Base-by-base conservation (phyloP, 805 yeast genomes). In the Komagataella ulmi region DNA sequence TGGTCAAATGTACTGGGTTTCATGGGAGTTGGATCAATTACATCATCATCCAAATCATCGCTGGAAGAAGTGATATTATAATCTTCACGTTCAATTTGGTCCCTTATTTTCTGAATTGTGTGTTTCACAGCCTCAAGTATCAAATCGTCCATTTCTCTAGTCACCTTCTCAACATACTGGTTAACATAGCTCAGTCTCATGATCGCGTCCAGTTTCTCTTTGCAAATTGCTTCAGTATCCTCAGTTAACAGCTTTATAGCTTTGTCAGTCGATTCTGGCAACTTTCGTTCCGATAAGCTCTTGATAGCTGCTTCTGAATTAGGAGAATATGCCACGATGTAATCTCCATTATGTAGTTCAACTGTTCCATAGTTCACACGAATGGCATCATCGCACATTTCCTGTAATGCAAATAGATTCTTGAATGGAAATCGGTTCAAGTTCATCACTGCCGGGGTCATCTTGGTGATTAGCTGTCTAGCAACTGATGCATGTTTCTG, bases 341-440 rank as follows among this genome's bases (percentile, higher is more conserved):
- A 14, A 30, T 30, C 40, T n/a, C 58, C 64, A 12, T 61, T 64
- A 49, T 53, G 47, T 23, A 58, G 58, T 44, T 66, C 69, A 18
- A 79, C 70, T 56, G 81, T 87, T n/a, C 86, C 85, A 1, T 86
- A 83, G 58, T 85, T 87, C 10, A 89, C 77, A 45, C 75, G 71
- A 18, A 88, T 67, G 0, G 96, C 90, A 55, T 81, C 82, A 51
- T 87, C 89, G 59, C 90, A 81, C 50, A 85, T 71, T 17, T 84
- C 88, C 3, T 77, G 61, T 10, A 86, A 61, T 50, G 76, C 64
- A 52, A 75, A 79, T 51, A 82, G 64, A 19, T 81, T 77, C 24
- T 81, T 83, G 59, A 80, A 75, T 0, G 88, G 88, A 54, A 81
- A 82, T 54, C 83, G 58, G 50, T 68, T 57, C 8, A 69, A 61